Percentiles rank a stretch among this genome's conserved stretches.
These are phyloP conservation scores for Gynostemma pentaphyllum DNA, from an alignment of 306 rosid species.

Conservation along the genomic window DNA sequence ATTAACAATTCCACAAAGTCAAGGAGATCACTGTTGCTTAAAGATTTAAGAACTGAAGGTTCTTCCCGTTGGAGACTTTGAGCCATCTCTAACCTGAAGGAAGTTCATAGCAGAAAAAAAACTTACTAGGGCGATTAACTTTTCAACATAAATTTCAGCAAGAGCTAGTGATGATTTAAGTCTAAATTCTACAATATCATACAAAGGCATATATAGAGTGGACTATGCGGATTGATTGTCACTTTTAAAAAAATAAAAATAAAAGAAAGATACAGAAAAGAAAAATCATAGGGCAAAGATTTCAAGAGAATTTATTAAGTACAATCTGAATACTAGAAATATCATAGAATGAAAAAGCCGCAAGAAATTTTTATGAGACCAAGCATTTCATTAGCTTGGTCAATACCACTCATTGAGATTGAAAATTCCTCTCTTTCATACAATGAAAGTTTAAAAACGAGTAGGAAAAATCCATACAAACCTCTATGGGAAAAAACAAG, in stretches of 20 bases:
- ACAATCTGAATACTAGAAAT: too few relatives aligned
- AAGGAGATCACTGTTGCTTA: slow-evolving; percentile 30
- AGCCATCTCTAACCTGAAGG: slow-evolving; percentile 53
- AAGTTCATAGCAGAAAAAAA: not conserved
- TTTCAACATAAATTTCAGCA: too few relatives aligned
- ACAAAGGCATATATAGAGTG: not conserved
- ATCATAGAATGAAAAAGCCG: not conserved
- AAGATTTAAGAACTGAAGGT: slow-evolving; percentile 32
- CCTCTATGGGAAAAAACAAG: not conserved
- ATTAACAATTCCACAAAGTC: slow-evolving; percentile 54
- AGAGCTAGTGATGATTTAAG: too few relatives aligned
- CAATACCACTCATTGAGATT: not conserved
- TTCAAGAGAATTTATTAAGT: too few relatives aligned
- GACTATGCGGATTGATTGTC: not conserved
- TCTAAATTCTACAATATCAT: not conserved
- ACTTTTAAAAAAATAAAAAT: too few relatives aligned
- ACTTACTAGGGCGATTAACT: not conserved
- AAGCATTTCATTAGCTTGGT: not conserved
- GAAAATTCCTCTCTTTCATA: not conserved
- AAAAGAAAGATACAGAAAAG: too few relatives aligned
- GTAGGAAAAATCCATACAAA: not conserved
- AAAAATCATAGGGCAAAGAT: too few relatives aligned
- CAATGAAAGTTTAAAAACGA: not conserved
- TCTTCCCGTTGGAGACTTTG: slow-evolving; percentile 42
- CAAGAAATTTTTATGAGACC: not conserved